Evolutionary conservation across 1,284 basidiomycete species (phyloP), one percentile per base, ranked within the genome.

Genomic region (Ustilago loliicola): DNA sequence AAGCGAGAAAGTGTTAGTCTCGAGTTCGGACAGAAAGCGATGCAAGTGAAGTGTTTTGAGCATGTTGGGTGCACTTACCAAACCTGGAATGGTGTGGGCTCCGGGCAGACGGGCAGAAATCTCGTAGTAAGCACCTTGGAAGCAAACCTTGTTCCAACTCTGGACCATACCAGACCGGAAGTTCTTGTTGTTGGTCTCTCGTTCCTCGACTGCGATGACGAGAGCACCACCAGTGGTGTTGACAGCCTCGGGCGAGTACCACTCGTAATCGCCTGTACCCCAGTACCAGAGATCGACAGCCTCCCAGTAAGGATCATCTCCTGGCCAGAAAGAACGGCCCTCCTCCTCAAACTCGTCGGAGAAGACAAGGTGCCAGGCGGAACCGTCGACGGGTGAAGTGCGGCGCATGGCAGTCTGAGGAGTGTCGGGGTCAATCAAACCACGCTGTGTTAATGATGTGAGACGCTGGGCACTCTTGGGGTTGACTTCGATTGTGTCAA

Each of bases 311-410:
- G 85, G 85, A 57, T 86, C 85, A 48, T 86, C 85, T 15, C 84
- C 84, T 0, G 84, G 84, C 78, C 78, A 86, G 78, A 90, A 90
- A 0, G 88, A 88, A 42, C 90, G 81, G 5, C 94, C 95, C 42
- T 92, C 91, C 7, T 85, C 88, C 56, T 96, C 91, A 52, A 86
- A 86, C 87, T 98, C 96, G 87, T 98, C 96, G 64, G 71, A 77
- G 52, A 86, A 86, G 6, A 95, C 92, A 23, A 98, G 90, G 30
- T 87, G 78, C 63, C 83, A 86, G 7, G 9, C 51, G 3, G 40
- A 36, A 29, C 68, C 65, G 25, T 77, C 77, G 36, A 62, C 50
- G n/a, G 51, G 65, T 15, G 64, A 68, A 4, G 51, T 77, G 45
- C 68, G 73, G 5, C 45, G 58, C 56, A 71, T 61, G 1, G 65